These are phyloP conservation scores for Colletotrichum sansevieriae DNA, from an alignment of 2,329 filamentous ascomycete species.

Conservation along the genomic window DNA sequence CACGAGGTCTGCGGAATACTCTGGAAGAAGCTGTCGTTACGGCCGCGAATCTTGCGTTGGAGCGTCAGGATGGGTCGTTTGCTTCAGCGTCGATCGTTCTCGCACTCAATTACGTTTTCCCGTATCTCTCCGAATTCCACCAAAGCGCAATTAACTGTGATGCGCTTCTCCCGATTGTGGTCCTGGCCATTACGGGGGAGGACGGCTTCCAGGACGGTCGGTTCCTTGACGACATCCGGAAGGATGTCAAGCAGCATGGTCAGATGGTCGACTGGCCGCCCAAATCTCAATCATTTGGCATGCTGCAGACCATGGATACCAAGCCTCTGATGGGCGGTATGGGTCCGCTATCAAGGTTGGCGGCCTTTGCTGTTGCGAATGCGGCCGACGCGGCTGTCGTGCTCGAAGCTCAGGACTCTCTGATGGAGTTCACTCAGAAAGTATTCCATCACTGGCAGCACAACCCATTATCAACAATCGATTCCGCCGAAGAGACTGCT, in stretches of 20 bases:
- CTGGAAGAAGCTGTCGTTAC: conserved; percentile 80
- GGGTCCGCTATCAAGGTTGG: conserved; percentile 75
- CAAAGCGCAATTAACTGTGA: conserved; percentile 74
- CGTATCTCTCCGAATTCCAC: conserved; percentile 73
- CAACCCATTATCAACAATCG: conserved; percentile 80
- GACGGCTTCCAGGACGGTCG: conserved; percentile 83
- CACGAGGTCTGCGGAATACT: conserved; percentile 71
- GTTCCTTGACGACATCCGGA: conserved; percentile 78
- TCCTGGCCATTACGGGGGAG: conserved; percentile 75
- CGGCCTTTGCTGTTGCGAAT: conserved; percentile 73
- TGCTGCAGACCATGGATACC: conserved; percentile 69
- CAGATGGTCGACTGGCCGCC: conserved; percentile 75
- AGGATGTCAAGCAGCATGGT: conserved; percentile 71
- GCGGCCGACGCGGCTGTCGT: conserved; percentile 60
- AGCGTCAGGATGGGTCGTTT: conserved; percentile 57
- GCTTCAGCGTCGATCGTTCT: conserved; percentile 71
- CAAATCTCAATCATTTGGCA: conserved; percentile 70
- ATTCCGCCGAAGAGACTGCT: conserved; percentile 73
- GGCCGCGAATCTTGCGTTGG: conserved; percentile 82
- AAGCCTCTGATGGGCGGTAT: conserved; percentile 75
- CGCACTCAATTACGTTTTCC: conserved; percentile 82
- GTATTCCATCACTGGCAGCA: conserved; percentile 80
- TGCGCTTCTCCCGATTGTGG: conserved; percentile 75
- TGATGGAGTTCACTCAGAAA: conserved; percentile 75
- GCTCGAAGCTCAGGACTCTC: conserved; percentile 68